Evolutionary conservation across 345 rosid genomes (phyloP), one percentile per base, ranked within the genome.

Genomic region (Noccaea caerulescens): DNA sequence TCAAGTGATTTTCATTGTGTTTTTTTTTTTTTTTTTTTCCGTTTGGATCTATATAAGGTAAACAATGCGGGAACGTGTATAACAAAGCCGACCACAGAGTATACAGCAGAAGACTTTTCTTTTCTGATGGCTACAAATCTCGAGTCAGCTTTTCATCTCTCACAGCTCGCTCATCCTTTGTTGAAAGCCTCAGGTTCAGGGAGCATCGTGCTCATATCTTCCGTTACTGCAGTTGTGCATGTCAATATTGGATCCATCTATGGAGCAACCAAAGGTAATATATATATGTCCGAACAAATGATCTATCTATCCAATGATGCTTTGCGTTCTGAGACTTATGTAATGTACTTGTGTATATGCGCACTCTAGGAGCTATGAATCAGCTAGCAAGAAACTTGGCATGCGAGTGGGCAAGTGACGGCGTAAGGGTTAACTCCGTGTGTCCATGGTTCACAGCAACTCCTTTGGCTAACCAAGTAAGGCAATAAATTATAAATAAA

Each of bases 11-110:
- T 20, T 20, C 30, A 27, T 27, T 27, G 30, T 27, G 30, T 27
- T 27, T 3, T 68, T 5, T 58, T 46, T 0, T 59, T 37, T n/a
- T 50, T 50, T 59, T 32, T 23, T 27, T 27, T 27, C 30, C 3
- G 30, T 47, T 59, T 27, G 33, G 30, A 14, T 7, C 30, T 27
- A 2, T 27, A 27, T 4, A 46, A 88, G 94, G 68, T 91, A 25
- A 91, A 87, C 67, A 91, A 88, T 76, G 95, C 78, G 14, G 97
- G 97, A 53, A 88, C 88, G n/a, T 77, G 77, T 58, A 76, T 87
- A 20, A 55, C 76, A 63, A 91, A 87, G 73, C 89, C 94, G 2
- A 83, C 77, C 60, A 68, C 72, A 8, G 88, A 91, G 57, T 76
- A 71, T 68, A 87, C 82, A 4, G 56, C 78, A 0, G 81, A 78